A percentile compares a stretch with the other conserved stretches of the same genome.
Conservation (phyloP, 805 yeast species). For the Lachancea nothofagi region DNA sequence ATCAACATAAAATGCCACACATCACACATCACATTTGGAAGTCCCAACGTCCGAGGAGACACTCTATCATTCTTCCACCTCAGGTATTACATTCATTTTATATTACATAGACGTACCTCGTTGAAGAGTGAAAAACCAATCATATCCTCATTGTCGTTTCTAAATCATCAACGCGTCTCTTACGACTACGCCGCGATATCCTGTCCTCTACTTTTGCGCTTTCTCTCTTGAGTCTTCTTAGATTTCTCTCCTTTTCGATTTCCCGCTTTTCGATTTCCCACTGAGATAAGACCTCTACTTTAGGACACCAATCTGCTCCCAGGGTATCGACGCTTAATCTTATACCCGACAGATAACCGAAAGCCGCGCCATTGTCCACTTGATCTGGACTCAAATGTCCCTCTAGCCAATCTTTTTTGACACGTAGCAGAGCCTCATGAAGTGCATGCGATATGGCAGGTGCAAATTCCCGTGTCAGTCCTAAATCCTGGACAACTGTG, state of each 20-base stretch:
- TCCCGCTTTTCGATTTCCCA: slow-evolving; percentile 95
- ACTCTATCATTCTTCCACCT: no score
- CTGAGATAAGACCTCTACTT: slow-evolving; percentile 76
- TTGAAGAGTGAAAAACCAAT: neutral
- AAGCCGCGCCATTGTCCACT: slow-evolving; percentile 53
- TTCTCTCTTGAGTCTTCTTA: slow-evolving; percentile 89
- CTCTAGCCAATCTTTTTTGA: slow-evolving; percentile 79
- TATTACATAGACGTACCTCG: neutral
- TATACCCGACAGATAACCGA: slow-evolving; percentile 58
- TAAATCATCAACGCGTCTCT: slow-evolving; percentile 47
- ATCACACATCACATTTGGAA: no score
- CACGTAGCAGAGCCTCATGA: slow-evolving; percentile 69
- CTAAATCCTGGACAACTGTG: slow-evolving; percentile 77
- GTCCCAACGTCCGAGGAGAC: no score
- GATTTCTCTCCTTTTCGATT: slow-evolving; percentile 87
- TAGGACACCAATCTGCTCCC: slow-evolving; percentile 83
- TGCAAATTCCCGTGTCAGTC: slow-evolving; percentile 75
- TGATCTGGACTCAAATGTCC: slow-evolving; percentile 45
- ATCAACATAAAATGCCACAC: no score
- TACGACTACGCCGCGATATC: slow-evolving; percentile 36
- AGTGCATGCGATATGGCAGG: slow-evolving; percentile 86
- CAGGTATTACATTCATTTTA: no score
- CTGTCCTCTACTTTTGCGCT: slow-evolving; percentile 66
- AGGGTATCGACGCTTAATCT: slow-evolving; percentile 70
- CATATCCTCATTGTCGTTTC: slow-evolving; percentile 34